Percentiles rank a stretch among this genome's conserved stretches.
Conservation (phyloP, 768 basidiomycete genomes). For the Krasilnikovozyma curviuscula region DNA sequence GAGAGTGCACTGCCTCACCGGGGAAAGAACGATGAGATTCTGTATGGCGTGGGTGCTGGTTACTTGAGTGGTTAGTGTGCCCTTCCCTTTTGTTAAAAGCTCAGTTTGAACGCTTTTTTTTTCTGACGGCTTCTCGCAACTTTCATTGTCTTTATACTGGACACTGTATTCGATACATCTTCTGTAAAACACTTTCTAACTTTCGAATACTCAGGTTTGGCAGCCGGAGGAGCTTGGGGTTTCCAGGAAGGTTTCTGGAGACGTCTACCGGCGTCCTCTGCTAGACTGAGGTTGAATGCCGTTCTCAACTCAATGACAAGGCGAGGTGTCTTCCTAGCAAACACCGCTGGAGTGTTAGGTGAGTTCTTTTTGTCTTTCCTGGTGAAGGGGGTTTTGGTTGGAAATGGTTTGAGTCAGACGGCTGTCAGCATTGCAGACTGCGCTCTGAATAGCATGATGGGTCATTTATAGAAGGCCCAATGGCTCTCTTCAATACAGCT, state of each 20-base stretch:
- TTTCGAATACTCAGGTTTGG: constrained; percentile 46
- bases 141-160: neutral
- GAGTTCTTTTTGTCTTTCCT: constrained; percentile 27
- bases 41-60: constrained; percentile 97
- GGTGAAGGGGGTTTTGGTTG: no score
- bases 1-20: constrained; percentile 78
- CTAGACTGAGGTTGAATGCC: constrained; percentile 79
- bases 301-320: constrained; percentile 89
- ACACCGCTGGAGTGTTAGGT: constrained; percentile 96
- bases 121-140: constrained; percentile 23
- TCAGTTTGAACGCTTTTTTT: constrained; percentile 29
- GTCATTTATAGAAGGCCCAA: no score
- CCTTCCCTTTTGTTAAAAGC: constrained; percentile 39
- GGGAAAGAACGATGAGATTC: constrained; percentile 97
- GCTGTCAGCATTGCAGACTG: no score
- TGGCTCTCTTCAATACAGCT: no score
- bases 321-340: constrained; percentile 92
- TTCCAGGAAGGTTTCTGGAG: constrained; percentile 78
- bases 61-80: constrained; percentile 76
- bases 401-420: no score
- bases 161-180: constrained; percentile 34
- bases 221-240: constrained; percentile 88
- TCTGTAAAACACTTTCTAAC: constrained; percentile 50
- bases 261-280: constrained; percentile 30
- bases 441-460: no score